Evolutionary conservation across 306 rosid species (phyloP), one percentile per base, ranked within the genome.

Genomic region (Biancaea sappan): DNA sequence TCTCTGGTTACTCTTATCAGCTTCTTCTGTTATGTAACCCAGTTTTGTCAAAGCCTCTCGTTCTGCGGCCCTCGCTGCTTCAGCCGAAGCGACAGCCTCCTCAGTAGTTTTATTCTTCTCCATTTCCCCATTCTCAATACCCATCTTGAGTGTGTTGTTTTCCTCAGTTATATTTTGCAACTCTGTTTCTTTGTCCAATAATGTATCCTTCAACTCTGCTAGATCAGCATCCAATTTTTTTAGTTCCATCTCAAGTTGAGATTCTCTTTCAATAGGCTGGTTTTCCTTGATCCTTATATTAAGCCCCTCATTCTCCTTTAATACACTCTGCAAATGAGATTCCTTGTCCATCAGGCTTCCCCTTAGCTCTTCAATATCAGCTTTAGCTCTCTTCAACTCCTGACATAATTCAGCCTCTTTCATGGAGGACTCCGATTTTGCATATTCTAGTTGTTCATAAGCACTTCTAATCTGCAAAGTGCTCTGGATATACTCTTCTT

Each of bases 401-500:
- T 81, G 81, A 28, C 41, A 60, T 79, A 86, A 71, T 70, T 83
- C 90, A 77, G 83, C 80, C 75, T 91, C 91, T 80, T 66, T 84
- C 67, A 66, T 65, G 73, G 31, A 26, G n/a, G 88, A 79, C 54
- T 91, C 97, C 11, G 87, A 84, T 82, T 90, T 89, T 4, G 80
- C 61, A 38, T 16, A 79, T 73, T 91, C 97, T 34, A 89, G 64
- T 57, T 86, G 88, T 61, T 94, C 97, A 61, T 80, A 92, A 35
- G 92, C 94, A 70, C 79, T 86, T 77, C 94, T 78, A 59, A 86
- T 86, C 86, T 94, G 94, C 87, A 94, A 72, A 4, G 98, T 84
- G 86, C 89, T 84, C 47, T 80, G 97, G 70, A 91, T 87, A 53
- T 84, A 86, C 81, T 94, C 98, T 66, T 94, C 92, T 71, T 94